Base-by-base conservation (phyloP, 345 rosid species). In the Durio zibethinus region DNA sequence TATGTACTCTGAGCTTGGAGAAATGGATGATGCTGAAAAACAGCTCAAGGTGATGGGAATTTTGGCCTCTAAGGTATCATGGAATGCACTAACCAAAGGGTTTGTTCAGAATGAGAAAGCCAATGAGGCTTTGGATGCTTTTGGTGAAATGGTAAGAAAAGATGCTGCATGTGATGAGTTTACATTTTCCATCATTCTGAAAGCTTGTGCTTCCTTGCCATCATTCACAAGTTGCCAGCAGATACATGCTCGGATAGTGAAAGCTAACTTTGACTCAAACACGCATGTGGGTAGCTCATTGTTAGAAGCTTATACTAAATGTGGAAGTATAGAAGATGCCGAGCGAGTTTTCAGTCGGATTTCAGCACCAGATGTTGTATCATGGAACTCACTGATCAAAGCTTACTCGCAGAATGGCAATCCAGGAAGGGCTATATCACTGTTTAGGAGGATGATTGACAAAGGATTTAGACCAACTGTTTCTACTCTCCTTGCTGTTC, bases 341-440 rank as follows among this genome's bases (percentile, higher is more conserved):
- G 80, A 82, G 56, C 54, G 27, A 36, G 82, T 65, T 45, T 79
- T 82, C 74, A 52, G 43, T 65, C 69, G 35, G 53, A 64, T 75
- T 48, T 72, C 64, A 21, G 56, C 33, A 31, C 80, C 80, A 72
- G 82, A 82, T 65, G 79, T 59, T 40, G 78, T 82, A 21, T 72
- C 85, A 10, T 79, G 77, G 85, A 82, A 82, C 62, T 79, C 78
- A 31, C 16, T 79, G 72, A 79, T 82, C 78, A 76, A 82, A 79
- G 75, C 75, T 57, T 82, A 76, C 78, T 82, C 80, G 2, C 82
- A 79, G 64, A 79, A 82, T 47, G 77, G 72, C 43, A 23, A 31
- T 66, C 78, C 85, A 15, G 33, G 40, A 10, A 79, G 74, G 57
- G 82, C 75, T 72, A 50, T 76, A 29, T 59, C 64, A 12, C 45